Conservation (phyloP, 2,329 filamentous ascomycete genomes). For the Alternaria dauci region DNA sequence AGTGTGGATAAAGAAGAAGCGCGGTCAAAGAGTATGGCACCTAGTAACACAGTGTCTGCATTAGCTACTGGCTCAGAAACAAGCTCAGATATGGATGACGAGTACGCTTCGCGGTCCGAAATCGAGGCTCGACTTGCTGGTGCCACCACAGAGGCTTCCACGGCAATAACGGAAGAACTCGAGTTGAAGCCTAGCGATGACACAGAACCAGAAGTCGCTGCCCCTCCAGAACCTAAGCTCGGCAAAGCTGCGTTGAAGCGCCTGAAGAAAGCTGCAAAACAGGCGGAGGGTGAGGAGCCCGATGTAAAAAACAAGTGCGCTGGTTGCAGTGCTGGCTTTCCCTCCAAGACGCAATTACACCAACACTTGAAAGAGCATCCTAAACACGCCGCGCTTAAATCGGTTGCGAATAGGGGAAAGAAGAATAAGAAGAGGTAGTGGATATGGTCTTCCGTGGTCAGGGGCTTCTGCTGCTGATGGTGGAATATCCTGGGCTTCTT, state of each 20-base stretch:
- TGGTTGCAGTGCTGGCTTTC: slow-evolving; percentile 79
- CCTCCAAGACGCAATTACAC: slow-evolving; percentile 76
- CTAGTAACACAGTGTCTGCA: not conserved
- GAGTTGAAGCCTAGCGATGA: slow-evolving; percentile 11
- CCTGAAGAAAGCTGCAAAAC: slow-evolving; percentile 56
- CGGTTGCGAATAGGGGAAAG: slow-evolving; percentile 20
- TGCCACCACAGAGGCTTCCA: slow-evolving; percentile 19
- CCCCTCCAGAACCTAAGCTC: slow-evolving; percentile 46
- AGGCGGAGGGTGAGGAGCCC: slow-evolving; percentile 38
- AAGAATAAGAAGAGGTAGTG: slow-evolving; percentile 36
- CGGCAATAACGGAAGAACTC: slow-evolving; percentile 10
- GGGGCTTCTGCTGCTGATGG: not conserved
- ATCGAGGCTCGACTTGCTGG: slow-evolving; percentile 46
- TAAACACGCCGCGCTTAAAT: slow-evolving; percentile 66
- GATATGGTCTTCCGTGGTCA: not conserved
- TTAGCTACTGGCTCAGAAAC: not conserved
- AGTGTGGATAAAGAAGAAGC: slow-evolving; percentile 25
- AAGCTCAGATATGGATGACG: slow-evolving; percentile 40
- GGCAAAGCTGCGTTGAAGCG: slow-evolving; percentile 60
- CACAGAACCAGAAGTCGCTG: slow-evolving; percentile 6
- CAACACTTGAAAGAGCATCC: slow-evolving; percentile 70
- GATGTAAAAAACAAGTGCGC: slow-evolving; percentile 72
- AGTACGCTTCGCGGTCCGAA: slow-evolving; percentile 49
- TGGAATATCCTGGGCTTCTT: not conserved
- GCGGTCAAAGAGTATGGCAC: not conserved